Evolutionary conservation across 2,329 filamentous ascomycete species (phyloP).

Genomic region (Botrytis aclada): DNA sequence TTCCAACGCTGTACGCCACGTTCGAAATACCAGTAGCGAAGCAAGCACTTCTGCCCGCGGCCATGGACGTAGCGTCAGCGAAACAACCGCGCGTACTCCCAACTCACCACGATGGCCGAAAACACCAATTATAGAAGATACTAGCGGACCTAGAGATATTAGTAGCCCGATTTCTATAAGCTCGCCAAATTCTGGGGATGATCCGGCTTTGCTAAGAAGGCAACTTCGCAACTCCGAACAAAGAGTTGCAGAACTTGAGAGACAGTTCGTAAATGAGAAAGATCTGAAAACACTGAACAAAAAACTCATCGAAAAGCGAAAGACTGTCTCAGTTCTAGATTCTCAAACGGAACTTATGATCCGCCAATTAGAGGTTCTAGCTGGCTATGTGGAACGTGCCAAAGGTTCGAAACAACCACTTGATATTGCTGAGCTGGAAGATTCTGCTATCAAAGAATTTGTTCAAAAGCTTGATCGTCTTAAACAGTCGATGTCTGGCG

Average conservation of each 20-base stretch:
- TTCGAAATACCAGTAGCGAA: constrained; percentile 74
- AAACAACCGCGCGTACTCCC: constrained; percentile 62
- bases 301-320: constrained; percentile 86
- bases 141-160: constrained; percentile 55
- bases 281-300: constrained; percentile 65
- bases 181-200: constrained; percentile 55
- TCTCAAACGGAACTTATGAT: constrained; percentile 95
- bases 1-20: constrained; percentile 91
- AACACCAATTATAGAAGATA: constrained; percentile 59
- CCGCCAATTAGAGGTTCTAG: constrained; percentile 83
- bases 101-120: constrained; percentile 66
- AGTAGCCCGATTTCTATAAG: constrained; percentile 69
- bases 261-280: constrained; percentile 63
- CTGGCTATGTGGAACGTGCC: constrained; percentile 80
- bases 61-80: constrained; percentile 62
- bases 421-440: constrained; percentile 78
- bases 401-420: constrained; percentile 79
- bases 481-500: constrained; percentile 55
- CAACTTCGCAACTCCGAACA: constrained; percentile 80
- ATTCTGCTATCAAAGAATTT: constrained; percentile 86
- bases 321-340: constrained; percentile 90
- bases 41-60: constrained; percentile 46
- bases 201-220: constrained; percentile 64
- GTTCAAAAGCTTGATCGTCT: constrained; percentile 69
- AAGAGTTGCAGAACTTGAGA: constrained; percentile 79